Conservation (phyloP, 1,284 basidiomycete species). For the Trametes pubescens region DNA sequence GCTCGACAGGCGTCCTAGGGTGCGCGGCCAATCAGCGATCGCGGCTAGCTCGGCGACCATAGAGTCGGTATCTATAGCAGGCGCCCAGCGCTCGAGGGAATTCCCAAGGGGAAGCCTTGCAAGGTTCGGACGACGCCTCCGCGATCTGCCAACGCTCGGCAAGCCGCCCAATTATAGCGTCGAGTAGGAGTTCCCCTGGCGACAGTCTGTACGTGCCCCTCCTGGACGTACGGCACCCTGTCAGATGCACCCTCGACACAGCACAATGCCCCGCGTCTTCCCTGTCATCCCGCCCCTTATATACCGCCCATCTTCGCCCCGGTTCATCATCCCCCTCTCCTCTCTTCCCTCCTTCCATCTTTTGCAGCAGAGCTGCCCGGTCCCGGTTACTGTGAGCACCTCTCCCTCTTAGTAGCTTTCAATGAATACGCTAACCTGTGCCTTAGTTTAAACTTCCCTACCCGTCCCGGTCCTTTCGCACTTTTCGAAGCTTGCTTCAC, state of each 20-base stretch:
- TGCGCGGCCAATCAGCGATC: slow-evolving; percentile 18
- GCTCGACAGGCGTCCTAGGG: slow-evolving; percentile 18
- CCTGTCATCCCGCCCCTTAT: slow-evolving; percentile 24
- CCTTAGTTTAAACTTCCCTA: slow-evolving; percentile 39
- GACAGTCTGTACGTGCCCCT: slow-evolving; percentile 27
- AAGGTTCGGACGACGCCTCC: slow-evolving; percentile 14
- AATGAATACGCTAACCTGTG: slow-evolving; percentile 7
- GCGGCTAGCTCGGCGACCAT: slow-evolving; percentile 23
- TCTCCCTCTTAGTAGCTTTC: neutral
- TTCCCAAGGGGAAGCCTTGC: slow-evolving; percentile 6
- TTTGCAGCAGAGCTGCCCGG: slow-evolving; percentile 51
- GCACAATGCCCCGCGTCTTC: slow-evolving; percentile 11
- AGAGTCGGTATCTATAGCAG: slow-evolving; percentile 8
- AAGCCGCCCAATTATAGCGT: slow-evolving; percentile 21
- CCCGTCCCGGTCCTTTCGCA: slow-evolving; percentile 48
- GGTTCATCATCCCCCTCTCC: slow-evolving; percentile 33
- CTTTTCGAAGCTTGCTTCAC: slow-evolving; percentile 47
- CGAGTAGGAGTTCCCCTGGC: slow-evolving; percentile 23
- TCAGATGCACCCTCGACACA: neutral
- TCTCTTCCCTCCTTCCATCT: slow-evolving; percentile 31
- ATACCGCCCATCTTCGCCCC: slow-evolving; percentile 30
- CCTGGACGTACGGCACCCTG: slow-evolving; percentile 6
- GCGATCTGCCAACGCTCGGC: slow-evolving; percentile 13
- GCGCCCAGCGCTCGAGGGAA: neutral
- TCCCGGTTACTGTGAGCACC: slow-evolving; percentile 41